Evolutionary conservation across 495 filamentous ascomycete genomes (phyloP).

Genomic region (Filosporella fistucella): DNA sequence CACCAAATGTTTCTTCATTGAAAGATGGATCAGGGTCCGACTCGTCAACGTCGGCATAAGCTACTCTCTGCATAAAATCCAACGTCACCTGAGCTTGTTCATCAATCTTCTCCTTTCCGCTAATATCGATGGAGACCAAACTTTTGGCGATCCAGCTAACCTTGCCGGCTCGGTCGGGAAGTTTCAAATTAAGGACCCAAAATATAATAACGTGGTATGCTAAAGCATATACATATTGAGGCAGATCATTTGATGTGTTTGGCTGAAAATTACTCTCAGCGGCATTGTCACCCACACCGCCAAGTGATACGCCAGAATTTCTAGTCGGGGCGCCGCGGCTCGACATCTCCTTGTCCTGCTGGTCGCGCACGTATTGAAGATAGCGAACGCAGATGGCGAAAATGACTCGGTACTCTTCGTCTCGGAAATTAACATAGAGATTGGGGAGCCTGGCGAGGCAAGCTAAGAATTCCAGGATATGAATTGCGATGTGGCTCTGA

Average conservation of each 20-base stretch:
- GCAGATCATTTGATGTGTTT: constrained; percentile 55
- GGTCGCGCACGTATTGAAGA: constrained; percentile 61
- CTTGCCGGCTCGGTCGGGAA: constrained; percentile 76
- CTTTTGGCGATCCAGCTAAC: constrained; percentile 91
- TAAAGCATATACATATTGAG: constrained; percentile 86
- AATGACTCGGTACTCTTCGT: constrained; percentile 84
- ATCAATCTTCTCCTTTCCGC: constrained; percentile 72
- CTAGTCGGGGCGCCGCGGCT: constrained; percentile 14
- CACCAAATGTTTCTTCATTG: constrained; percentile 55
- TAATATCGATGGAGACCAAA: constrained; percentile 66
- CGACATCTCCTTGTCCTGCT: constrained; percentile 30
- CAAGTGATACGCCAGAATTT: constrained; percentile 4
- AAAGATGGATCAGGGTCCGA: constrained; percentile 63
- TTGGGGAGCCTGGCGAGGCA: constrained; percentile 80
- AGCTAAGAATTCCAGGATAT: constrained; percentile 90
- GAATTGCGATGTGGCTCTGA: constrained; percentile 81
- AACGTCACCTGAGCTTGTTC: constrained; percentile 92
- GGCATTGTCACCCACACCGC: constrained; percentile 8
- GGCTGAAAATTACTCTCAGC: constrained; percentile 29
- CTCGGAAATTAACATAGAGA: constrained; percentile 79
- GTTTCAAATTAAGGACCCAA: constrained; percentile 88
- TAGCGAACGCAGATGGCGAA: constrained; percentile 95
- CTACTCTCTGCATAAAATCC: constrained; percentile 91
- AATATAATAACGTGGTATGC: constrained; percentile 95
- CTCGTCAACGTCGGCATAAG: constrained; percentile 78